Conservation (phyloP, 2,329 filamentous ascomycete species). For the Hypoxylon sp. region DNA sequence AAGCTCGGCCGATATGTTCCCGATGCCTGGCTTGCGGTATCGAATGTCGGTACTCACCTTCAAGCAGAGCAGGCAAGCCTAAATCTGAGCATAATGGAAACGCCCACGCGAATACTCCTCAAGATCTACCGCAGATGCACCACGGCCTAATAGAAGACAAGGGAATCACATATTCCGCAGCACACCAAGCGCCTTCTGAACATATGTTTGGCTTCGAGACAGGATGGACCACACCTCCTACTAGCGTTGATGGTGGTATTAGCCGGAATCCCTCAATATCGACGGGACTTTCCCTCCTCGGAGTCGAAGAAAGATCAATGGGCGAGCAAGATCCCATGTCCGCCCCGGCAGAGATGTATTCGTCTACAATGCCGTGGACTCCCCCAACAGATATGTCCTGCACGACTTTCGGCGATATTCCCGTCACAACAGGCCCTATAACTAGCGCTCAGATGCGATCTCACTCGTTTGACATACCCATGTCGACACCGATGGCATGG, state of each 20-base stretch:
- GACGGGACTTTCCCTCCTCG: conserved; percentile 53
- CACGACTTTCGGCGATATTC: conserved; percentile 54
- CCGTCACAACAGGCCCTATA: conserved; percentile 51
- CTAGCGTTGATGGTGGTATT: conserved; percentile 55
- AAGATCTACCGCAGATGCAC: conserved; percentile 46
- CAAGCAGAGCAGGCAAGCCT: conserved; percentile 65
- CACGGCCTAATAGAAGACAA: conserved; percentile 50
- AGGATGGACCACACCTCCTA: conserved; percentile 59
- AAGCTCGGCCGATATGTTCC: conserved; percentile 67
- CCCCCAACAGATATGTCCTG: conserved; percentile 56
- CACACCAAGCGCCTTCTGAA: conserved; percentile 47
- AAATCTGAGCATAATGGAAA: conserved; percentile 56
- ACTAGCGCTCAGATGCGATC: conserved; percentile 53
- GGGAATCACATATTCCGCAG: conserved; percentile 51
- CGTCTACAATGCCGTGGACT: conserved; percentile 58
- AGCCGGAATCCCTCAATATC: conserved; percentile 56
- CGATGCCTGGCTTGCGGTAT: conserved; percentile 65
- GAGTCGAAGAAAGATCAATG: conserved; percentile 51
- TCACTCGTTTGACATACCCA: conserved; percentile 57
- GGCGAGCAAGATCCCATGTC: conserved; percentile 48
- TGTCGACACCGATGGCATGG: conserved; percentile 53
- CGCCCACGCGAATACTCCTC: conserved; percentile 35
- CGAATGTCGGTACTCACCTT: conserved; percentile 67
- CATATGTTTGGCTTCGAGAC: conserved; percentile 57
- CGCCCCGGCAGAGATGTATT: conserved; percentile 55